These are phyloP conservation scores for Xylaria palmicola DNA, from an alignment of 495 filamentous ascomycete species.

Conservation along the genomic window DNA sequence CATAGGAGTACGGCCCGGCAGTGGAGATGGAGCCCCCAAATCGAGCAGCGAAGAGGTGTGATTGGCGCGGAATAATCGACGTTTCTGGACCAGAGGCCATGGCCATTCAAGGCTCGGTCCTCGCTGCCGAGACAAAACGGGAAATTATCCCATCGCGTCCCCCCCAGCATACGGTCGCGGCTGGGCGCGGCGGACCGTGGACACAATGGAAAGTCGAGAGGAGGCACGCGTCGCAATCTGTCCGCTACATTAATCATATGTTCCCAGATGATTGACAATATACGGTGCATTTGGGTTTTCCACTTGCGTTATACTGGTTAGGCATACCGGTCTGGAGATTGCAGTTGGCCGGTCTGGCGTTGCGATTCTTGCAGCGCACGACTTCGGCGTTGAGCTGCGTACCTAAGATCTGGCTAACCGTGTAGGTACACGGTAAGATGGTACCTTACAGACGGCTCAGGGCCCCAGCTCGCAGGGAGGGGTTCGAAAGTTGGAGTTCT, in stretches of 20 bases:
- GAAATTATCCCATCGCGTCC: slow-evolving; percentile 5
- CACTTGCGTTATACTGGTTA: neutral
- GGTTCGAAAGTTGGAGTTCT: no score
- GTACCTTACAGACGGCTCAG: slow-evolving; percentile 2
- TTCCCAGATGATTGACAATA: neutral
- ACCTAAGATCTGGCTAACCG: neutral
- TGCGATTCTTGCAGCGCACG: neutral
- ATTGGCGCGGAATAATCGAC: slow-evolving; percentile 18
- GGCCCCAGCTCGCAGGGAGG: neutral
- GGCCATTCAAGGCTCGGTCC: slow-evolving; percentile 15
- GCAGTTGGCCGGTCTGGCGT: neutral
- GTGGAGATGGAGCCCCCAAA: slow-evolving; percentile 10
- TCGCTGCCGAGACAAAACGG: slow-evolving; percentile 17
- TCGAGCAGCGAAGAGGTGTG: slow-evolving; percentile 4
- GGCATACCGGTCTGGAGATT: neutral
- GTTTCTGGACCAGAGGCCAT: slow-evolving; percentile 4
- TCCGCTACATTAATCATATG: neutral
- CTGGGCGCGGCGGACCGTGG: neutral
- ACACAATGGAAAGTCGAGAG: neutral
- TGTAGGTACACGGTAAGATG: neutral
- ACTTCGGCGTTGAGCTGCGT: neutral
- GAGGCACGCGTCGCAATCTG: neutral
- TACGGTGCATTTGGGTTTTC: neutral
- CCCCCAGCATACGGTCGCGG: neutral
- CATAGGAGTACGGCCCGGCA: slow-evolving; percentile 14